Evolutionary conservation across 2,329 filamentous ascomycete genomes (phyloP).

Genomic region (Hymenoscyphus linearis): DNA sequence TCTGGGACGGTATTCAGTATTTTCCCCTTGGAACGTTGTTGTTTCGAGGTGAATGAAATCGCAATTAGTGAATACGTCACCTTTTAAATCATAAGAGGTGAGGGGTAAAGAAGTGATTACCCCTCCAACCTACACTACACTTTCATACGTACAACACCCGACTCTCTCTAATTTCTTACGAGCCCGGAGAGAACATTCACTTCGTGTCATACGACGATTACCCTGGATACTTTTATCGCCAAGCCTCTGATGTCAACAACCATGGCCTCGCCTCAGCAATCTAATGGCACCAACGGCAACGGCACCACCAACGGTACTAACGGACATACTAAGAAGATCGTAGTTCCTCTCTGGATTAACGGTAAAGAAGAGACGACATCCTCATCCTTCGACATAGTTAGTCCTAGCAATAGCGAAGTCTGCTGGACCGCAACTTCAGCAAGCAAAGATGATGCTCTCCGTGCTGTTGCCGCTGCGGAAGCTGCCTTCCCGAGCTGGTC

Average conservation of each 20-base stretch:
- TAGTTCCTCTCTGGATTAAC: neutral
- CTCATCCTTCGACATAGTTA: neutral
- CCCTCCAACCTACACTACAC: neutral
- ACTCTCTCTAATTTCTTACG: neutral
- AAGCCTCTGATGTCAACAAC: neutral
- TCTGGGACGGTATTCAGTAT: no score
- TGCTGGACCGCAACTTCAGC: neutral
- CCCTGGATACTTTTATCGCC: neutral
- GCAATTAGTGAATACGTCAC: no score
- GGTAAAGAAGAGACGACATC: neutral
- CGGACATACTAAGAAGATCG: neutral
- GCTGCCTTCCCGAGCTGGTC: slow-evolving; percentile 54
- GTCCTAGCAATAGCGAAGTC: neutral
- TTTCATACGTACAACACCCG: neutral
- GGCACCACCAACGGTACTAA: no score
- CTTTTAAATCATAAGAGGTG: neutral
- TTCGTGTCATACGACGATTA: neutral
- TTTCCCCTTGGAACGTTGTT: no score
- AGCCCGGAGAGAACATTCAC: neutral
- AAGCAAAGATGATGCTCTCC: slow-evolving; percentile 17
- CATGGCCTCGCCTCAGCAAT: neutral
- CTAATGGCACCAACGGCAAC: neutral
- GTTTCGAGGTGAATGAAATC: no score
- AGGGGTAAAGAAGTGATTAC: neutral
- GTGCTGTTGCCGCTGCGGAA: slow-evolving; percentile 50